Base-by-base conservation (phyloP, 495 filamentous ascomycete species). In the Zalerion maritima region DNA sequence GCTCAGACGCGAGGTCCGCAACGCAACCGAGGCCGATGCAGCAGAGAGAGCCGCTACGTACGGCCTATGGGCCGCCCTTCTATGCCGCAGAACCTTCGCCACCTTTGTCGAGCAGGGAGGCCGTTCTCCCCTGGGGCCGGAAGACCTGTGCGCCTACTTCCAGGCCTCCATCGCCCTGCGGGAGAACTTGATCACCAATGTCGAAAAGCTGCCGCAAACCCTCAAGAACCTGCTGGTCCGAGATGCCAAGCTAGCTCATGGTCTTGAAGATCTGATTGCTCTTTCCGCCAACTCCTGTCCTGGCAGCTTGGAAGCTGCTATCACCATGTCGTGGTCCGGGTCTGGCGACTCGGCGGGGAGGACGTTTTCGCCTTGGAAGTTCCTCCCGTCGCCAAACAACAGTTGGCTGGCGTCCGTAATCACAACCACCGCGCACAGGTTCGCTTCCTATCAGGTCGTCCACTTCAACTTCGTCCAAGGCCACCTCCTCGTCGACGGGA, bases 381-480 rank as follows among this genome's bases (percentile, higher is more conserved):
- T 52, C 40, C 37, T 53, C 18, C 1, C 35, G 5, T 5, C 22
- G 24, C 32, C 43, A 18, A 6, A 55, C 32, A 24, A 46, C n/a
- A 27, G 38, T 26, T 64, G 60, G 60, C 35, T 54, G 10, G 12
- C 25, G 33, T 46, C 28, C 35, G 42, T 22, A 14, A 29, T 37
- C 9, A 42, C 12, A 29, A 45, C 37, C 37, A 38, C n/a, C 25
- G 32, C 14, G 21, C 43, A 21, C 19, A 33, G 39, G 31, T 34
- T 30, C 10, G 20, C 17, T 14, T 5, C 16, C 10, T 18, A 25
- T 17, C 50, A 55, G 31, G 27, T 38, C 2, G 28, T 67, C 0
- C 54, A 64, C 29, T 64, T 54, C 33, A 46, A 71, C 32, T 37
- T 63, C 3, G 26, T 67, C 6, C 46, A 66, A 28, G 69, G 69